Conservation (phyloP, 2,329 filamentous ascomycete genomes). For the Verticillium nonalfalfae region DNA sequence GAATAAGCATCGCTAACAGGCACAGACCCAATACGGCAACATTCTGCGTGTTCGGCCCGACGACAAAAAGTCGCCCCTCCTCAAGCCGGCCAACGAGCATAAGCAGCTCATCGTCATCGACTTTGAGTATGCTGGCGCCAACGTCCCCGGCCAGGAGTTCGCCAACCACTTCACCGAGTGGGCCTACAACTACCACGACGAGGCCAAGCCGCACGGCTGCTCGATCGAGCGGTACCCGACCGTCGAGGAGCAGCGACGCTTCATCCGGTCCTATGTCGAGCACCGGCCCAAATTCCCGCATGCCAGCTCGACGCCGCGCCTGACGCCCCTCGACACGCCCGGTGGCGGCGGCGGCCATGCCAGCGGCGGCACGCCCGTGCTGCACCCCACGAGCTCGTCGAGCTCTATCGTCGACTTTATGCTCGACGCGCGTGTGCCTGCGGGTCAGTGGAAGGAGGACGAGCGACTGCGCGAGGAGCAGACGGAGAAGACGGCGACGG, state of each 20-base stretch:
- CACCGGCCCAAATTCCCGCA: slow-evolving; percentile 66
- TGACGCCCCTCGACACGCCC: slow-evolving; percentile 34
- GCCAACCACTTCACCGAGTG: slow-evolving; percentile 98
- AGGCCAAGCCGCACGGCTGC: slow-evolving; percentile 58
- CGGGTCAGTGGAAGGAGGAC: slow-evolving; percentile 50
- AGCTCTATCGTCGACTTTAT: slow-evolving; percentile 65
- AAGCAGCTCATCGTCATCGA: slow-evolving; percentile 97
- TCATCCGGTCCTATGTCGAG: slow-evolving; percentile 79
- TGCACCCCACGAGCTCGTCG: slow-evolving; percentile 29
- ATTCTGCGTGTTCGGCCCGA: slow-evolving; percentile 69
- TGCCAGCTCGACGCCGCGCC: slow-evolving; percentile 42
- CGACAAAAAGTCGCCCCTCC: slow-evolving; percentile 74
- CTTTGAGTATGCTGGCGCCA: slow-evolving; percentile 94
- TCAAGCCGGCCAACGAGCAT: slow-evolving; percentile 86
- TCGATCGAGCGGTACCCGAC: slow-evolving; percentile 68
- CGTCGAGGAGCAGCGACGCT: slow-evolving; percentile 73
- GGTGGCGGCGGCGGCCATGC: neutral
- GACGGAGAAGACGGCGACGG: slow-evolving; percentile 60
- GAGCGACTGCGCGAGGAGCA: slow-evolving; percentile 57
- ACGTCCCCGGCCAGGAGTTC: slow-evolving; percentile 81
- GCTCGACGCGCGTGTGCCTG: slow-evolving; percentile 65
- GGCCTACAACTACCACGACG: slow-evolving; percentile 95
- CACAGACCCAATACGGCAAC: slow-evolving; percentile 94
- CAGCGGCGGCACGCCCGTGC: slow-evolving; percentile 24
- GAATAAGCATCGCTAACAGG: neutral